These are phyloP conservation scores for Porcisia deanei DNA, from an alignment of 208 protist species.

Conservation along the genomic window DNA sequence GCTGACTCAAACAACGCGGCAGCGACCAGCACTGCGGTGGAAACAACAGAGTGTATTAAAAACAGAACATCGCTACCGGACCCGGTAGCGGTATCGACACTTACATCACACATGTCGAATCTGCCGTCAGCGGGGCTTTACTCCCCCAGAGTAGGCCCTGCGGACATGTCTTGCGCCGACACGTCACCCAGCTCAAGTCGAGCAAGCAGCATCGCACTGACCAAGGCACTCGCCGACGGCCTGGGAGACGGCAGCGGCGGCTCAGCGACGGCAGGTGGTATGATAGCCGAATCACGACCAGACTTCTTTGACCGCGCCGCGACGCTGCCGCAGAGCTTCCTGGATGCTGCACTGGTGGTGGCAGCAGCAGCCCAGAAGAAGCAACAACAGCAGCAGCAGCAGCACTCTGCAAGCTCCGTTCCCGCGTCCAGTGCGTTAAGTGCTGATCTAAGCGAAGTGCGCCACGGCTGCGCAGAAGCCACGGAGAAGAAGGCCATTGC, in stretches of 20 bases:
- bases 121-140: neutral
- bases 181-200: neutral
- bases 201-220: neutral
- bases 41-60: neutral
- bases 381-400: slow-evolving; percentile 18
- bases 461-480: neutral
- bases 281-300: neutral
- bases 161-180: neutral
- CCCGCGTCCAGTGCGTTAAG: neutral
- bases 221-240: neutral
- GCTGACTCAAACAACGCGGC: neutral
- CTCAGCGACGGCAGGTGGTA: neutral
- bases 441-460: neutral
- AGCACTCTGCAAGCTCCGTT: neutral
- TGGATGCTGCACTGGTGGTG: slow-evolving; percentile 48
- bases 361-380: slow-evolving; percentile 19
- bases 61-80: neutral
- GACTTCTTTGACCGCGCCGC: slow-evolving; percentile 45
- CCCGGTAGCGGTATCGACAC: neutral
- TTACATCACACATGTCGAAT: neutral
- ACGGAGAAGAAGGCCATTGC: neutral
- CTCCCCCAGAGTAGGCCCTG: neutral
- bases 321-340: slow-evolving; percentile 49
- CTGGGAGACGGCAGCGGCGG: neutral
- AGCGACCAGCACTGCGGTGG: neutral